Conservation (phyloP, 31 red algal genomes). For the Bonnemaisonia californica region DNA sequence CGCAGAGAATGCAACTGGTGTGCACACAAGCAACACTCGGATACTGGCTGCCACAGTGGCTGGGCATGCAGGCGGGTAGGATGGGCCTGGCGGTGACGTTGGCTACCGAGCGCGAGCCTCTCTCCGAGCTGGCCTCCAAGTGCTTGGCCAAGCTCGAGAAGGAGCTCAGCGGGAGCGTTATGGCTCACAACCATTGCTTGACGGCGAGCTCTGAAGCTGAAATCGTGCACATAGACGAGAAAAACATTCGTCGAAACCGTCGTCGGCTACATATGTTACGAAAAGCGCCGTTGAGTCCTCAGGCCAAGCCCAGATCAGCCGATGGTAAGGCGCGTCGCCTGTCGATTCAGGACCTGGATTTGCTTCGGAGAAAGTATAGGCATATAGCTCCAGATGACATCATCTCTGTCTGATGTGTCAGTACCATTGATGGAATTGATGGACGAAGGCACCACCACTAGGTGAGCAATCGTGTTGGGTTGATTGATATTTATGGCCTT, state of each 20-base stretch:
- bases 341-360: constrained; percentile 21
- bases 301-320: not conserved
- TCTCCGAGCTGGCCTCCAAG: not conserved
- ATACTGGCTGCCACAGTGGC: constrained; percentile 33
- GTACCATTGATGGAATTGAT: not conserved
- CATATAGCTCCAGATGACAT: constrained; percentile 59
- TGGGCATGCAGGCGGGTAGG: constrained; percentile 53
- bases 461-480: no score
- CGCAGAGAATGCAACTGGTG: constrained; percentile 39
- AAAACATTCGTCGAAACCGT: not conserved
- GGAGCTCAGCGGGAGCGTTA: not conserved
- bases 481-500: no score
- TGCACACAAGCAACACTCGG: not conserved
- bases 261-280: not conserved
- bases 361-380: constrained; percentile 25
- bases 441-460: no score
- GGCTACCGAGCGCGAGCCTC: not conserved
- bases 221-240: no score
- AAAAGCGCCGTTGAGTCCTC: not conserved
- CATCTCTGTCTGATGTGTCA: constrained; percentile 14
- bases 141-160: constrained; percentile 3
- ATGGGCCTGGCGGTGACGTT: constrained; percentile 24
- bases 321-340: not conserved
- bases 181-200: no score
- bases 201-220: no score